phyloP scores from a whole-genome alignment of 169 alveolate species.

The Toxoplasma gondii region DNA sequence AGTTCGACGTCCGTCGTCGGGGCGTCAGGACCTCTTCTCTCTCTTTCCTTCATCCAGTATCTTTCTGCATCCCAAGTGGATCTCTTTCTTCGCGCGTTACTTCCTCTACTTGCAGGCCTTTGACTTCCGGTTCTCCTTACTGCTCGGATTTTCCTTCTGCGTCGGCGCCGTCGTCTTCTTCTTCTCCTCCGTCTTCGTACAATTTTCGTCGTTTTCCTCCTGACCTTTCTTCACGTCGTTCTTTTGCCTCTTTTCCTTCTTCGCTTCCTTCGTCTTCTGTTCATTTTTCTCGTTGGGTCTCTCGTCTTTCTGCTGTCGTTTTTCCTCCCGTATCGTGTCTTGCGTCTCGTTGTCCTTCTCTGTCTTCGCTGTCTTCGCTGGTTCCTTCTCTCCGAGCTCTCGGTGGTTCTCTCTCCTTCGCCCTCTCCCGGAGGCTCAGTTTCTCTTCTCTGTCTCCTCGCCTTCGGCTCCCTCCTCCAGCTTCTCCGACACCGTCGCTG shows the following conservation, averaged over 20 bases:
- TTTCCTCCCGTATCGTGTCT: neutral
- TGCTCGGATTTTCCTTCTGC: too few species aligned
- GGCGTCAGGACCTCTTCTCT: neutral
- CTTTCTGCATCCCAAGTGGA: neutral
- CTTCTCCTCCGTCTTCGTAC: neutral
- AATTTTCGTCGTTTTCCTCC: neutral
- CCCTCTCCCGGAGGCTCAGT: too few species aligned
- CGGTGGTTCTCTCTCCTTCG: too few species aligned
- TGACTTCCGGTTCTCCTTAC: neutral
- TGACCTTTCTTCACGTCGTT: neutral
- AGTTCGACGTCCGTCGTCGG: too few species aligned
- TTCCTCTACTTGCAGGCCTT: neutral
- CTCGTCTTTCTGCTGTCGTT: neutral
- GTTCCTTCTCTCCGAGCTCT: too few species aligned
- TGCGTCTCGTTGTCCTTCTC: neutral
- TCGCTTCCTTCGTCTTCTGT: neutral
- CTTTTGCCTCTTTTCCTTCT: neutral
- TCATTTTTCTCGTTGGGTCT: neutral
- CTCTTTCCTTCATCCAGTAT: neutral
- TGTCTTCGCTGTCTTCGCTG: too few species aligned
- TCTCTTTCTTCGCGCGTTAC: neutral
- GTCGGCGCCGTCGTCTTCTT: neutral
- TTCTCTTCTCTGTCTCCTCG: too few species aligned
- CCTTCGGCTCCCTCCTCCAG: too few species aligned
- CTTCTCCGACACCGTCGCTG: too few species aligned